Conservation (phyloP, 2,329 filamentous ascomycete species). For the Bipolaris zeicola region DNA sequence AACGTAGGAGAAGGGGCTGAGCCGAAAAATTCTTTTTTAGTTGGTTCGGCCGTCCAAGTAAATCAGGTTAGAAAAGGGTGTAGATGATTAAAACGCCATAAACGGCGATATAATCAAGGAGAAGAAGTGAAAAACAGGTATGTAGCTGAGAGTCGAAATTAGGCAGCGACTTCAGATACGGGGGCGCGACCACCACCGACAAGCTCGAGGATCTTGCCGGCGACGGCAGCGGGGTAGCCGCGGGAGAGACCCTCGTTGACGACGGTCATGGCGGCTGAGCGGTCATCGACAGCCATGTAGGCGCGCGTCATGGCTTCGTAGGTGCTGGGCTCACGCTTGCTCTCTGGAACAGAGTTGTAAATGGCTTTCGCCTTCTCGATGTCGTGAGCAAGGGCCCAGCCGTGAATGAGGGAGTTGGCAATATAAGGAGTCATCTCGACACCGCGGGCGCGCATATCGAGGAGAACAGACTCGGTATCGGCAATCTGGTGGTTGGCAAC, state of each 20-base stretch:
- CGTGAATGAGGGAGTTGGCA: conserved; percentile 96
- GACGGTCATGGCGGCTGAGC: conserved; percentile 74
- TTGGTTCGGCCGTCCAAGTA: conserved; percentile 28
- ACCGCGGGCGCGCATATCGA: conserved; percentile 72
- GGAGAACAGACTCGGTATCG: conserved; percentile 71
- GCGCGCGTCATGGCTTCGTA: conserved; percentile 99
- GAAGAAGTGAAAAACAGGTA: conserved; percentile 5
- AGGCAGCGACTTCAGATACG: conserved; percentile 27
- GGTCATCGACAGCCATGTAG: conserved; percentile 82
- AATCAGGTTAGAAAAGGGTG: conserved; percentile 10
- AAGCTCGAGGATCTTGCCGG: conserved; percentile 91
- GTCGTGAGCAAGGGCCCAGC: conserved; percentile 86
- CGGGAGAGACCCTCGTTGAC: conserved; percentile 89
- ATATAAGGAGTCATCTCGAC: conserved; percentile 96
- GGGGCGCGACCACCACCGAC: conserved; percentile 56
- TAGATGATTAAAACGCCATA: conserved; percentile 15
- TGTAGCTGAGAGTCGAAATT: neutral
- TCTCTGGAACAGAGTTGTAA: conserved; percentile 76
- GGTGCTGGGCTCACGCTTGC: conserved; percentile 91
- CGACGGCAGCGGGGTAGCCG: conserved; percentile 89
- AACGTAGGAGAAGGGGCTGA: conserved; percentile 16
- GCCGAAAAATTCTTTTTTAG: conserved; percentile 7
- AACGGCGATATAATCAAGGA: conserved; percentile 8
- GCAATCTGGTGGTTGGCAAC: conserved; percentile 89
- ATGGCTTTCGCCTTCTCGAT: conserved; percentile 78